Evolutionary conservation across 2,329 filamentous ascomycete genomes (phyloP).

Genomic region (Alternaria alternata): DNA sequence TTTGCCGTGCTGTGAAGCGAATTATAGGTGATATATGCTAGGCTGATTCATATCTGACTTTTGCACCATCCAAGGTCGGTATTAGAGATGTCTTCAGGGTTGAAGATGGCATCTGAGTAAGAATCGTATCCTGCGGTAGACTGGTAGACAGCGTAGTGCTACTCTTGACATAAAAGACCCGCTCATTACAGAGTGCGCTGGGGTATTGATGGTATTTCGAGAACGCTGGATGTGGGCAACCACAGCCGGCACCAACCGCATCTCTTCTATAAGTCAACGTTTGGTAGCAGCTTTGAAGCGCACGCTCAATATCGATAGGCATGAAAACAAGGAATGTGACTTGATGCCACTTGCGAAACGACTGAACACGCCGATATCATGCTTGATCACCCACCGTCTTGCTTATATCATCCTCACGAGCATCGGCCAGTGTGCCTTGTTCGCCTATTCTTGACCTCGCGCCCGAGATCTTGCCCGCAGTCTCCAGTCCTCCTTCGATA

Average conservation of each 20-base stretch:
- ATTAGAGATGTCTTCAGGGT: background rate
- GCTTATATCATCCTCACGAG: slow-evolving; percentile 9
- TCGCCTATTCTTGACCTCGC: slow-evolving; percentile 20
- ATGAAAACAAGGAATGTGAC: background rate
- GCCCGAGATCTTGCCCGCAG: slow-evolving; percentile 45
- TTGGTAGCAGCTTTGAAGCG: background rate
- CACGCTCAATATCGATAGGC: background rate
- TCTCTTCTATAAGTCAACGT: background rate
- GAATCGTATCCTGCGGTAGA: background rate
- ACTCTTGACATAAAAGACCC: background rate
- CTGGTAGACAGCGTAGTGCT: background rate
- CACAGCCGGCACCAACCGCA: background rate
- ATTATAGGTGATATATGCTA: background rate
- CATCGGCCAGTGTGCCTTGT: slow-evolving; percentile 16
- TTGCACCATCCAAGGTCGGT: too few species aligned
- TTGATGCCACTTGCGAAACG: background rate
- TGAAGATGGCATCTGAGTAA: background rate
- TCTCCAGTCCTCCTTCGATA: slow-evolving; percentile 47
- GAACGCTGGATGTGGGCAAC: background rate
- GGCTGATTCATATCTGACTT: background rate
- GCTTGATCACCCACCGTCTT: slow-evolving; percentile 9
- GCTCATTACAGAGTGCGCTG: background rate
- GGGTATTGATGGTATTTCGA: background rate
- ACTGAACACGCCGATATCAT: background rate
- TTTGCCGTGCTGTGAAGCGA: background rate